phyloP scores from a whole-genome alignment of 1,139 yeast genomes.

The Zygosaccharomyces pseudobailii region DNA sequence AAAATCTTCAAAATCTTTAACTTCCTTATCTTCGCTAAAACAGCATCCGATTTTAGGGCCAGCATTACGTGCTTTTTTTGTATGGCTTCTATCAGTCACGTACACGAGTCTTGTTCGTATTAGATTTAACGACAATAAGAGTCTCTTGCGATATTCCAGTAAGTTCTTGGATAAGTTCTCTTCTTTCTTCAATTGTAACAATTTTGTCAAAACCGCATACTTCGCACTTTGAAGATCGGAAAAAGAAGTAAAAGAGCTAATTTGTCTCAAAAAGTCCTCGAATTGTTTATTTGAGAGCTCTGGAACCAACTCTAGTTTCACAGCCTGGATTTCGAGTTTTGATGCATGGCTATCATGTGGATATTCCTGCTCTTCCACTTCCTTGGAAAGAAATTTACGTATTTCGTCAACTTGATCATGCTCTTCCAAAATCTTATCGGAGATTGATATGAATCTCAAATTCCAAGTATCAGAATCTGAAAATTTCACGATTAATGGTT shows the following conservation, averaged over 20 bases:
- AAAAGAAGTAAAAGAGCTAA: constrained; percentile 19
- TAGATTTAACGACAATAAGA: constrained; percentile 33
- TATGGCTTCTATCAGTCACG: constrained; percentile 7
- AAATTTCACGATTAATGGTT: constrained; percentile 53
- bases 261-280: constrained; percentile 22
- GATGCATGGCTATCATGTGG: neutral
- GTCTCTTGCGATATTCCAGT: constrained; percentile 30
- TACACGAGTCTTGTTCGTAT: constrained; percentile 34
- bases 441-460: constrained; percentile 51
- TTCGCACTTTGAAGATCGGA: constrained; percentile 18
- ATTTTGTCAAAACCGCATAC: constrained; percentile 17
- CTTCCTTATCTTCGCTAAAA: constrained; percentile 7
- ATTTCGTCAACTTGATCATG: constrained; percentile 71
- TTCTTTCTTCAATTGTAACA: constrained; percentile 14
- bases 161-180: constrained; percentile 19
- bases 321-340: neutral
- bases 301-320: constrained; percentile 26
- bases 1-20: constrained; percentile 18
- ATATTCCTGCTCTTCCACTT: constrained; percentile 26
- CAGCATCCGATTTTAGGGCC: constrained; percentile 4
- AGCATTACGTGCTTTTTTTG: constrained; percentile 36
- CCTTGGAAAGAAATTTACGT: constrained; percentile 51
- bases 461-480: constrained; percentile 80
- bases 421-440: constrained; percentile 67
- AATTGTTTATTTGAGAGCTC: constrained; percentile 23